Evolutionary conservation across 2,329 filamentous ascomycete species (phyloP).

Genomic region (Gremmenia infestans): DNA sequence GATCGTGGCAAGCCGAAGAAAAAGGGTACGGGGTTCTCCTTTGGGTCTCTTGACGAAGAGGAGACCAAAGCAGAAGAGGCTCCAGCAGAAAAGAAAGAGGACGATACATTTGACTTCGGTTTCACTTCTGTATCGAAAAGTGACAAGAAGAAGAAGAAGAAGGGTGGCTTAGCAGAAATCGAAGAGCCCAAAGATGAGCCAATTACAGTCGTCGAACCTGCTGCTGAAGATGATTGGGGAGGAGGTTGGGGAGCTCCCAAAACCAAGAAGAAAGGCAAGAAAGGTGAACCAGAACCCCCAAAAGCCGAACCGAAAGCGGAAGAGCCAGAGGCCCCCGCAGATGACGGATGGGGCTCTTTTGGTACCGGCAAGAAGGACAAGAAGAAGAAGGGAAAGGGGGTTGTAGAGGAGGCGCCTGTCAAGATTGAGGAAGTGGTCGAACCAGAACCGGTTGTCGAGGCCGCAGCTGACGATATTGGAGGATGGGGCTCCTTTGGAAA

Average conservation of each 20-base stretch:
- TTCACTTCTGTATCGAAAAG: conserved; percentile 34
- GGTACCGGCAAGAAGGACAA: conserved; percentile 30
- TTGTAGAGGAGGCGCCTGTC: conserved; percentile 17
- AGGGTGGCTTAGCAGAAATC: conserved; percentile 23
- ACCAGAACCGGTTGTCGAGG: conserved; percentile 29
- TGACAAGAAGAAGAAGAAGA: conserved; percentile 41
- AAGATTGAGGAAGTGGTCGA: conserved; percentile 27
- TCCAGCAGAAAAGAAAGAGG: conserved; percentile 31
- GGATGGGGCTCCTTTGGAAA: conserved; percentile 40
- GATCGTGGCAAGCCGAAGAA: conserved; percentile 48
- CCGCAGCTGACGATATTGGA: conserved; percentile 41
- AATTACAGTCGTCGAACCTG: conserved; percentile 19
- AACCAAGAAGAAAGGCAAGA: conserved; percentile 44
- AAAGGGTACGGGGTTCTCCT: conserved; percentile 43
- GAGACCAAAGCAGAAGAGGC: conserved; percentile 28
- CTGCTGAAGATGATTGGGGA: conserved; percentile 44
- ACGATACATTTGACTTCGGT: conserved; percentile 35
- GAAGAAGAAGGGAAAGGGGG: conserved; percentile 41
- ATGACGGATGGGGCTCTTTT: conserved; percentile 14
- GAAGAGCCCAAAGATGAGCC: conserved; percentile 25
- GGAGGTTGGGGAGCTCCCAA: conserved; percentile 42
- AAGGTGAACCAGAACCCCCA: conserved; percentile 28
- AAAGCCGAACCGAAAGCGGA: conserved; percentile 23
- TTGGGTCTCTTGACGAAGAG: conserved; percentile 43
- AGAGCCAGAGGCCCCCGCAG: conserved; percentile 22